These are phyloP conservation scores for Geranium incanum DNA, from an alignment of 441 rosid species.

Conservation along the genomic window DNA sequence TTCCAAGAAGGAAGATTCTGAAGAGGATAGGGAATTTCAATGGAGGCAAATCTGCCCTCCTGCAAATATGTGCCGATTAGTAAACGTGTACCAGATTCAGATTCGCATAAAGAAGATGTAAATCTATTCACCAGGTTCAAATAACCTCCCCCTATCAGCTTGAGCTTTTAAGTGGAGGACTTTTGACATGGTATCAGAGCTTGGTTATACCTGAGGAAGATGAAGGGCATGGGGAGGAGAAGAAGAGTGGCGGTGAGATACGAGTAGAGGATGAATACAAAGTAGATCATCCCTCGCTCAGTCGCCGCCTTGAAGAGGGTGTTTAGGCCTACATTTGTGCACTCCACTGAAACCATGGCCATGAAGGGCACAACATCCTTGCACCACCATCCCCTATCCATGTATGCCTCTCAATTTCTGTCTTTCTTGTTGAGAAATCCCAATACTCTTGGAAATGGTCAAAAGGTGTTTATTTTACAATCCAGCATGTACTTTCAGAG, in stretches of 20 bases:
- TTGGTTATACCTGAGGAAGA: background rate
- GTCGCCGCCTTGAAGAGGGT: background rate
- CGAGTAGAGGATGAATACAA: background rate
- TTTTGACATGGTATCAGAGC: too few relatives aligned
- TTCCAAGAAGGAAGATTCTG: constrained; percentile 5
- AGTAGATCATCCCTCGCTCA: background rate
- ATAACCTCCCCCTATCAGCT: too few relatives aligned
- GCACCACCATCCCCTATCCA: background rate
- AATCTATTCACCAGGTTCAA: background rate
- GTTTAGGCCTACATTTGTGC: background rate
- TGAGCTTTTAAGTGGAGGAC: too few relatives aligned
- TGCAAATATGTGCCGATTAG: background rate
- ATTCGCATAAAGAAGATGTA: too few relatives aligned
- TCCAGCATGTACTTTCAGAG: background rate
- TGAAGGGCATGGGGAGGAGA: background rate
- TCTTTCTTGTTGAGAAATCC: background rate
- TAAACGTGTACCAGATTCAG: background rate
- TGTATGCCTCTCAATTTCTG: background rate
- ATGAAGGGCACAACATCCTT: constrained; percentile 2
- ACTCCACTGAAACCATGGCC: background rate
- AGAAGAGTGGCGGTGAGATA: background rate
- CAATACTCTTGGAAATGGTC: background rate
- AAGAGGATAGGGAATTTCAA: background rate
- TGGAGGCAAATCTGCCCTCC: background rate
- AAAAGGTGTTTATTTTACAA: background rate